phyloP scores from a whole-genome alignment of 2,329 filamentous ascomycete genomes.

The Hymenoscyphus albidus region DNA sequence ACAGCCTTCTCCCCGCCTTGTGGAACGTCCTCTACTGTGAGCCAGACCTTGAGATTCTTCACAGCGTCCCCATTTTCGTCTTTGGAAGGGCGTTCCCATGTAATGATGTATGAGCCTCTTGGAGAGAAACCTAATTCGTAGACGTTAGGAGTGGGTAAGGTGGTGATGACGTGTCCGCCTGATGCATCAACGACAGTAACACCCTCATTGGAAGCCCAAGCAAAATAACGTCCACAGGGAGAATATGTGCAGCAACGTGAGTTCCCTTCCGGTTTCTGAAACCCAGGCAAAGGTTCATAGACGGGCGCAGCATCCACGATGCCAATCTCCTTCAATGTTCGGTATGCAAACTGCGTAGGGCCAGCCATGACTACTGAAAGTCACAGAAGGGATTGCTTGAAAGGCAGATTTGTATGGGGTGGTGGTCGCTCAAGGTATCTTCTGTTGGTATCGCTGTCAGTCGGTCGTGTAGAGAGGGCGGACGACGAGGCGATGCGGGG shows the following conservation, averaged over 20 bases:
- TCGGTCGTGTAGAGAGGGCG: slow-evolving; percentile 19
- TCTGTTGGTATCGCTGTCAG: neutral
- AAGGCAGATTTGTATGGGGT: slow-evolving; percentile 24
- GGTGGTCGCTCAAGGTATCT: slow-evolving; percentile 19
- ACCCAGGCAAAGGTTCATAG: slow-evolving; percentile 81
- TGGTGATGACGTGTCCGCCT: slow-evolving; percentile 68
- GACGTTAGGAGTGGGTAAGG: slow-evolving; percentile 75
- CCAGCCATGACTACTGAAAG: slow-evolving; percentile 93
- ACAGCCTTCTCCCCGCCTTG: slow-evolving; percentile 64
- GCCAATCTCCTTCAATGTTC: slow-evolving; percentile 94
- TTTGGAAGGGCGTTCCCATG: slow-evolving; percentile 91
- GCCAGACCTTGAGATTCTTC: slow-evolving; percentile 98
- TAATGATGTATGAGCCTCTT: slow-evolving; percentile 86
- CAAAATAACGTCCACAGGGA: slow-evolving; percentile 91
- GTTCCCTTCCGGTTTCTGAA: slow-evolving; percentile 85
- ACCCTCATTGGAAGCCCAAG: slow-evolving; percentile 84
- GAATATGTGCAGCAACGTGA: slow-evolving; percentile 94
- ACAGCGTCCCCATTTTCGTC: slow-evolving; percentile 89
- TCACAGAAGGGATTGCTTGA: slow-evolving; percentile 47
- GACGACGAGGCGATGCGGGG: slow-evolving; percentile 6
- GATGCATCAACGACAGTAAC: slow-evolving; percentile 83
- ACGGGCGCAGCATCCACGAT: slow-evolving; percentile 86
- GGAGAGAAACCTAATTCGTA: slow-evolving; percentile 96
- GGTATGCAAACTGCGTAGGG: slow-evolving; percentile 93
- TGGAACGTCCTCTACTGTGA: slow-evolving; percentile 66